Percentiles rank a stretch among this genome's conserved stretches.
Evolutionary conservation across 306 rosid species (phyloP).

Genomic region (Fragaria ananassa): DNA sequence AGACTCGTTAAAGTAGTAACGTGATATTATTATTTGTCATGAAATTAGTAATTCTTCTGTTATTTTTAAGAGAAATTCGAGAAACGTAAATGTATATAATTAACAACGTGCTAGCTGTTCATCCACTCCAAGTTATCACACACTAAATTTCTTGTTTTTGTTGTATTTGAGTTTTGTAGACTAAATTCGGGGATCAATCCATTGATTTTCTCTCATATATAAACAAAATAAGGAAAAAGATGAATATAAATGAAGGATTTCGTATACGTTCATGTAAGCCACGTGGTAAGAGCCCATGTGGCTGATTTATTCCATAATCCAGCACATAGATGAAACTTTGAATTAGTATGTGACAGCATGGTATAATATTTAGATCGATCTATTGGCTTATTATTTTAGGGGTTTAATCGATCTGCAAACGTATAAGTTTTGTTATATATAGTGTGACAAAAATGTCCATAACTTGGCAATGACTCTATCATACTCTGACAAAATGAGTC

Average conservation of each 20-base stretch:
- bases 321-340: neutral
- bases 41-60: too few species aligned
- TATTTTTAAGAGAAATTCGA: too few species aligned
- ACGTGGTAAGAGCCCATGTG: conserved; percentile 25
- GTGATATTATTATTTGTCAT: too few species aligned
- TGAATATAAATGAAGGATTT: neutral
- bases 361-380: too few species aligned
- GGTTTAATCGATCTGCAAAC: neutral
- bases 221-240: neutral
- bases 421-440: neutral
- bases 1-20: too few species aligned
- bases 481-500: neutral
- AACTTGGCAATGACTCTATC: conserved; percentile 6
- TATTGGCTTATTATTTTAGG: neutral
- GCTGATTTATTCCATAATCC: neutral
- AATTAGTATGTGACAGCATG: neutral
- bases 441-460: neutral
- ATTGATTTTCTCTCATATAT: neutral
- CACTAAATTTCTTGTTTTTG: neutral
- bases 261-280: neutral
- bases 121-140: neutral
- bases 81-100: too few species aligned
- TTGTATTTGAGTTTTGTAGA: neutral
- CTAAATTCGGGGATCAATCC: neutral
- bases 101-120: neutral